phyloP scores from a whole-genome alignment of 495 filamentous ascomycete genomes.

The Aspergillus diversus region DNA sequence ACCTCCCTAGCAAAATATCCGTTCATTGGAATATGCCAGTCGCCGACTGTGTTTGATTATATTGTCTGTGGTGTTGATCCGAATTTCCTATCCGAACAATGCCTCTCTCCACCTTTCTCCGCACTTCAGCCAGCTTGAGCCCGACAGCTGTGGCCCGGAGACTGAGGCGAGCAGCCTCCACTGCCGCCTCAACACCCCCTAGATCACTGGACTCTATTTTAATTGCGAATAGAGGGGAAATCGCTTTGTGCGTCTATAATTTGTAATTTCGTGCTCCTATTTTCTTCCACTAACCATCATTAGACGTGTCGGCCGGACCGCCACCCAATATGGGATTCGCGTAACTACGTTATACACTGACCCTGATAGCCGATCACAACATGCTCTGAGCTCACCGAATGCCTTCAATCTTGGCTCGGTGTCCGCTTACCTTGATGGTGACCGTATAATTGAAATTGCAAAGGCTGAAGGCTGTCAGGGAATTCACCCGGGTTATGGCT shows the following conservation, averaged over 20 bases:
- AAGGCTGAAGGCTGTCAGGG: constrained; percentile 83
- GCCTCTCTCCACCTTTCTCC: constrained; percentile 52
- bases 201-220: constrained; percentile 79
- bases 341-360: constrained; percentile 96
- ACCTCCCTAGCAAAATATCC: neutral
- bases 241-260: constrained; percentile 69
- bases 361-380: constrained; percentile 83
- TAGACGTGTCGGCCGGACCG: constrained; percentile 84
- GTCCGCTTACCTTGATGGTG: constrained; percentile 87
- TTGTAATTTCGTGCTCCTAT: neutral
- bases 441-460: constrained; percentile 85
- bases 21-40: constrained; percentile 27
- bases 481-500: constrained; percentile 96
- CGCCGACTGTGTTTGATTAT: constrained; percentile 7
- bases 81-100: constrained; percentile 29
- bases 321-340: constrained; percentile 83
- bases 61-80: constrained; percentile 19
- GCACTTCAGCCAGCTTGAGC: constrained; percentile 46
- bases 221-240: constrained; percentile 97
- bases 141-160: constrained; percentile 38
- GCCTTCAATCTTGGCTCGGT: constrained; percentile 81
- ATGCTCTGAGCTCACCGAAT: constrained; percentile 82
- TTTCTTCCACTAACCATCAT: constrained; percentile 14
- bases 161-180: constrained; percentile 41
- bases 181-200: constrained; percentile 29